These are phyloP conservation scores for Fragosphaeria purpurea DNA, from an alignment of 2,329 filamentous ascomycete genomes.

Conservation along the genomic window DNA sequence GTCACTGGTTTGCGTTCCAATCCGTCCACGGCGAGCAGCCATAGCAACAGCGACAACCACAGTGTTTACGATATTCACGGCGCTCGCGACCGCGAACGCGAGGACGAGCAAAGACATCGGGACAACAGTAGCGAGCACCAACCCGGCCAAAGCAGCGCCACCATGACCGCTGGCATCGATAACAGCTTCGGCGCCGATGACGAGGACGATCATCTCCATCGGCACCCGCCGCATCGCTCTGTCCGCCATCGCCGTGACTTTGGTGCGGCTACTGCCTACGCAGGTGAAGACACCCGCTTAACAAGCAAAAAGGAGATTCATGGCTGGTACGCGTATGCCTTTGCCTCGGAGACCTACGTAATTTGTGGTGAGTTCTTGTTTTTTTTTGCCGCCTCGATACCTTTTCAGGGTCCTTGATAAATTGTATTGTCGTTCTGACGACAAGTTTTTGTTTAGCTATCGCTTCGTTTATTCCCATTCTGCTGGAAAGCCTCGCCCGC, in stretches of 20 bases:
- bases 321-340: slow-evolving; percentile 94
- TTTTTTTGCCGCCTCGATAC: not conserved
- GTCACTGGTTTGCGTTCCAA: slow-evolving; percentile 21
- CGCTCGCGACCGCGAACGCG: not conserved
- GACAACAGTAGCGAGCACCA: slow-evolving; percentile 3
- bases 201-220: not conserved
- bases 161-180: slow-evolving; percentile 3
- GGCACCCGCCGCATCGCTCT: slow-evolving; percentile 18
- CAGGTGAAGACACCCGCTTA: slow-evolving; percentile 76
- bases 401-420: not conserved
- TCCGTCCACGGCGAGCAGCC: not conserved
- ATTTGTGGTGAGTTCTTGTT: slow-evolving; percentile 62
- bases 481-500: slow-evolving; percentile 83
- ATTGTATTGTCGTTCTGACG: not conserved
- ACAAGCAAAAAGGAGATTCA: slow-evolving; percentile 80
- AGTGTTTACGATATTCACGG: too few species aligned
- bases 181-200: not conserved
- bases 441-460: slow-evolving; percentile 4
- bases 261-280: slow-evolving; percentile 43
- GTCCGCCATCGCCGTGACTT: slow-evolving; percentile 25
- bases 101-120: not conserved
- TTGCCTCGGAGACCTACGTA: slow-evolving; percentile 92
- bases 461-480: slow-evolving; percentile 90
- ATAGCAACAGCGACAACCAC: not conserved
- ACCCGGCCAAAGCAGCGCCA: not conserved